These are phyloP conservation scores for Arabidopsis lyrata DNA, from an alignment of 441 rosid species.

Conservation along the genomic window DNA sequence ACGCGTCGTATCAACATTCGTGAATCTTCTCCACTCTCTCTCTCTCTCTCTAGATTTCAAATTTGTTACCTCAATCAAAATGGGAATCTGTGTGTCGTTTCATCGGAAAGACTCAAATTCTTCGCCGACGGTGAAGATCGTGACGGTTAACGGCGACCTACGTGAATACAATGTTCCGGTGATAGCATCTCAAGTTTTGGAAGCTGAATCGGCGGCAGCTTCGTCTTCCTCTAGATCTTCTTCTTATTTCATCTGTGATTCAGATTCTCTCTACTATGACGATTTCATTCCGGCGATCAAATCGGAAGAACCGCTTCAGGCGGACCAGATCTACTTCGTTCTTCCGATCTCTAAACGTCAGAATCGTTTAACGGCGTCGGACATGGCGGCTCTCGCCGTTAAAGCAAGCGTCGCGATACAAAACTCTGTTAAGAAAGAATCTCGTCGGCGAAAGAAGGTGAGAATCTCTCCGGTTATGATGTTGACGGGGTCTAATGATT, in stretches of 20 bases:
- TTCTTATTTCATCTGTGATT: conserved; percentile 59
- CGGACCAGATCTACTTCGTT: conserved; percentile 68
- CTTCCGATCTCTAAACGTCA: conserved; percentile 62
- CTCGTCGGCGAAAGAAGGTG: conserved; percentile 40
- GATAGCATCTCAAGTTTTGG: conserved; percentile 55
- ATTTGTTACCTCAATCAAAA: neutral
- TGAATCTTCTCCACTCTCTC: conserved; percentile 6
- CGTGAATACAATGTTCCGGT: conserved; percentile 59
- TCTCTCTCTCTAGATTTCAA: conserved; percentile 13
- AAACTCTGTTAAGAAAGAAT: conserved; percentile 49
- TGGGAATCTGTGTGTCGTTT: conserved; percentile 45
- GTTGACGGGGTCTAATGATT: conserved; percentile 31
- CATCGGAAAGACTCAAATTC: conserved; percentile 23
- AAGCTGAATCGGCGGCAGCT: conserved; percentile 47
- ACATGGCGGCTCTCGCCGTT: conserved; percentile 83
- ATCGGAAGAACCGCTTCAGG: conserved; percentile 46
- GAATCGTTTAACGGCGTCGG: conserved; percentile 59
- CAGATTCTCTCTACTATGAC: conserved; percentile 67
- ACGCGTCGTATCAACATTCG: conserved; percentile 29
- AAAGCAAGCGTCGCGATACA: conserved; percentile 73
- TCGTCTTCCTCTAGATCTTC: conserved; percentile 33
- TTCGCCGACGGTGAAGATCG: conserved; percentile 57
- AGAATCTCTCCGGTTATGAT: conserved; percentile 48
- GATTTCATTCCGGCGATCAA: conserved; percentile 60
- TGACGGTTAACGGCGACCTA: conserved; percentile 64